Base-by-base conservation (phyloP, 2,329 filamentous ascomycete genomes). In the Epicoccum nigrum region DNA sequence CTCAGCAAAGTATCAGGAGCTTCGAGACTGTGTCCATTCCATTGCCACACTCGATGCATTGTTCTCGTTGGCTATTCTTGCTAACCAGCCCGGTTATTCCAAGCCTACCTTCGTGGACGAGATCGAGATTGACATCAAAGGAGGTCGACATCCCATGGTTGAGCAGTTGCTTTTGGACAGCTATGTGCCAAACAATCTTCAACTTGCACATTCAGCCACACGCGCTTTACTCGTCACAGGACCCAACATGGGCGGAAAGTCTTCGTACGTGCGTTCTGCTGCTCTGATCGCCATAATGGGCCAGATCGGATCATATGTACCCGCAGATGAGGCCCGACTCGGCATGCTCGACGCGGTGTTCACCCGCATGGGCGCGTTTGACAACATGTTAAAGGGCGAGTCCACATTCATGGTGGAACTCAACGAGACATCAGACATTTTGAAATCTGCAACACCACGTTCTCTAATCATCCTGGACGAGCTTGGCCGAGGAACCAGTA, bases 211-310 rank as follows among this genome's bases (percentile, higher is more conserved):
- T 23, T 50, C 60, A 17, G 45, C 49, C 2, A 72, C 85, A 3
- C 82, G 89, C 5, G 90, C 91, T 2, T 84, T 97, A 61, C 86
- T 97, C 48, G 87, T 99, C 64, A 99, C 94, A 0, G 94, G 94
- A 0, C 94, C 94, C 23, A 99, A 99, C 77, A 99, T 99, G 94
- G 94, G 94, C 65, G 94, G 94, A 49, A 99, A 99, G 71, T 96
- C 91, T n/a, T 94, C 89, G 51, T 99, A 96, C 72, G 93, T 99
- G 17, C 90, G 94, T 45, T 90, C 92, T 60, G 86, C 96, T 35
- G 93, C 94, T 8, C 84, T 99, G 6, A 91, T 97, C 56, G 84
- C 89, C 39, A 92, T 99, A 65, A 92, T 99, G 78, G 92, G 91
- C 7, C 94, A 99, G 70, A 88, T 97, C 58, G 94, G 94, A 42